Evolutionary conservation across 2,329 filamentous ascomycete genomes (phyloP).

Genomic region (Xylaria sp.): DNA sequence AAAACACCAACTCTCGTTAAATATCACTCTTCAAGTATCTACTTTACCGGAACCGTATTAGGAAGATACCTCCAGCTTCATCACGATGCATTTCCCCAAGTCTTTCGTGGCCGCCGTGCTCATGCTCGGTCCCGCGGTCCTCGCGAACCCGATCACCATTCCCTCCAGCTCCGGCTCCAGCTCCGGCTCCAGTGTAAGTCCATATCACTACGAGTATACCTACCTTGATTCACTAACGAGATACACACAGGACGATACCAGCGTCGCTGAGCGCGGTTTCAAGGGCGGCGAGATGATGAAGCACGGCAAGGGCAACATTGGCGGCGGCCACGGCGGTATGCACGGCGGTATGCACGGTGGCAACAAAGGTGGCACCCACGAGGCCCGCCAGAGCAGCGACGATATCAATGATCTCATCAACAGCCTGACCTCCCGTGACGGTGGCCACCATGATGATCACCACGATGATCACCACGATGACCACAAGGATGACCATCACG

Average conservation of each 20-base stretch:
- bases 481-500: neutral
- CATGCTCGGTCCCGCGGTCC: conserved; percentile 20
- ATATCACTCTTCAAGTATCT: neutral
- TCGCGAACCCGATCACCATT: conserved; percentile 21
- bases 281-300: conserved; percentile 1
- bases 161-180: neutral
- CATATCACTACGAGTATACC: neutral
- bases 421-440: neutral
- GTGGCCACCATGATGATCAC: neutral
- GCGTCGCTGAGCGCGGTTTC: conserved; percentile 3
- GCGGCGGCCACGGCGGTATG: neutral
- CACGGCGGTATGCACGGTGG: neutral
- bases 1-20: neutral
- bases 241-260: neutral
- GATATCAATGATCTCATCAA: neutral
- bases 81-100: conserved; percentile 25
- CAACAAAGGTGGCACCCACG: neutral
- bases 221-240: neutral
- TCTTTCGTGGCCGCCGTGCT: conserved; percentile 25
- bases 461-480: neutral
- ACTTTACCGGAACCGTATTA: too few species aligned
- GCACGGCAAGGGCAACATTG: neutral
- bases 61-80: neutral
- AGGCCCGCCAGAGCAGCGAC: neutral
- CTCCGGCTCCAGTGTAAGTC: conserved; percentile 2